Evolutionary conservation across 495 filamentous ascomycete genomes (phyloP).

Genomic region (Articulospora tetracladia): DNA sequence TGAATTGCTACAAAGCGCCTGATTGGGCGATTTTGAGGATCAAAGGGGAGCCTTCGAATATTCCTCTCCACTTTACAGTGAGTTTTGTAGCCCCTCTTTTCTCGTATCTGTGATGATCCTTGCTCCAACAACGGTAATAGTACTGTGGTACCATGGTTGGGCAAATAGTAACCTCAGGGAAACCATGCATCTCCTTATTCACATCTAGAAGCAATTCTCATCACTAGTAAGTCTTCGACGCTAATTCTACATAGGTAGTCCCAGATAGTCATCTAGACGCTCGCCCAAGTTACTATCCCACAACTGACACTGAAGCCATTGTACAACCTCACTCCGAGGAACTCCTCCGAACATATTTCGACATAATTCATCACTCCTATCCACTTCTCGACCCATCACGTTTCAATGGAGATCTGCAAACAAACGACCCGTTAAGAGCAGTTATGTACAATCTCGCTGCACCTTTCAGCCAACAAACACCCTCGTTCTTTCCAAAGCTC

Average conservation of each 20-base stretch:
- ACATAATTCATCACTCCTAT: conserved; percentile 13
- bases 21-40: conserved; percentile 16
- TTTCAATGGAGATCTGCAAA: not conserved
- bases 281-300: conserved; percentile 9
- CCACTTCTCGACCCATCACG: conserved; percentile 14
- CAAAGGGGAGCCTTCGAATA: conserved; percentile 8
- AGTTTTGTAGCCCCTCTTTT: not conserved
- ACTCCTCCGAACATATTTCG: conserved; percentile 12
- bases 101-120: too few species aligned
- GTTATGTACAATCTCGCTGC: conserved; percentile 15
- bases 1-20: conserved; percentile 16
- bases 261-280: conserved; percentile 13
- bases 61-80: conserved; percentile 17
- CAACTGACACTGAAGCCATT: conserved; percentile 9
- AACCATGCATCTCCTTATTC: too few species aligned
- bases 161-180: too few species aligned
- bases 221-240: too few species aligned
- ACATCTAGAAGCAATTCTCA: too few species aligned
- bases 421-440: conserved; percentile 8
- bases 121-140: too few species aligned
- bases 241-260: conserved; percentile 6
- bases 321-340: not conserved
- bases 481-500: not conserved
- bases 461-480: conserved; percentile 11
- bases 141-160: too few species aligned